Conservation (phyloP, 1,284 basidiomycete genomes). For the Moesziomyces parantarcticus region DNA sequence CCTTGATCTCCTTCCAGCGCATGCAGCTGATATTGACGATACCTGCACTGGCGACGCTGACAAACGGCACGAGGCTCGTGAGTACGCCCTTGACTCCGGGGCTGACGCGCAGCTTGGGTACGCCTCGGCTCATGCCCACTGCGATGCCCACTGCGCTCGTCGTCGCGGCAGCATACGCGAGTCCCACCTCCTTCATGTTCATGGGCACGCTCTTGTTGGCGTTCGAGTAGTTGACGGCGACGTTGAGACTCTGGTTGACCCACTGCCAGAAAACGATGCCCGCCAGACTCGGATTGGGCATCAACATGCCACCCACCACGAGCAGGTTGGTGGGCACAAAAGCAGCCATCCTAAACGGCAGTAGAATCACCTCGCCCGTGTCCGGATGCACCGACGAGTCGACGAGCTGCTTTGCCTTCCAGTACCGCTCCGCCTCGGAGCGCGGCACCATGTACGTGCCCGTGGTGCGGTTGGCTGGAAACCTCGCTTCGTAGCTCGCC, state of each 20-base stretch:
- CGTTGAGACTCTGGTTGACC: constrained; percentile 71
- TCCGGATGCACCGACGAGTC: constrained; percentile 71
- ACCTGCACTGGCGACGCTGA: constrained; percentile 69
- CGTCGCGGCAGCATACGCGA: constrained; percentile 71
- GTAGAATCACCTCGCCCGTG: constrained; percentile 64
- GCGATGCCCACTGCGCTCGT: constrained; percentile 71
- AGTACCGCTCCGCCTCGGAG: constrained; percentile 47
- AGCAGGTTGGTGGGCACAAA: constrained; percentile 73
- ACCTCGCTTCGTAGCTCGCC: constrained; percentile 27
- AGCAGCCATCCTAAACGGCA: constrained; percentile 72
- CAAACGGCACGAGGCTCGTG: constrained; percentile 71
- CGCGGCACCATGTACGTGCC: constrained; percentile 31
- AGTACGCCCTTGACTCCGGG: constrained; percentile 38
- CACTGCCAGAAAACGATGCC: constrained; percentile 72
- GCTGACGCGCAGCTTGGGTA: constrained; percentile 67
- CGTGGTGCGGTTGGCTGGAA: constrained; percentile 30
- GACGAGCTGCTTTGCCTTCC: constrained; percentile 54
- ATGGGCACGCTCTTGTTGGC: constrained; percentile 71
- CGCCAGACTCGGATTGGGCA: constrained; percentile 42
- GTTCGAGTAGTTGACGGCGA: constrained; percentile 68
- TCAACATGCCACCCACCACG: constrained; percentile 70
- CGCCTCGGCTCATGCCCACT: constrained; percentile 70
- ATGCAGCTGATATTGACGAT: constrained; percentile 69
- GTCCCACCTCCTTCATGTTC: constrained; percentile 69
- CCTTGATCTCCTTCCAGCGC: constrained; percentile 73